These are phyloP conservation scores for Misopates orontium DNA, from an alignment of 257 asterid species.

Conservation along the genomic window DNA sequence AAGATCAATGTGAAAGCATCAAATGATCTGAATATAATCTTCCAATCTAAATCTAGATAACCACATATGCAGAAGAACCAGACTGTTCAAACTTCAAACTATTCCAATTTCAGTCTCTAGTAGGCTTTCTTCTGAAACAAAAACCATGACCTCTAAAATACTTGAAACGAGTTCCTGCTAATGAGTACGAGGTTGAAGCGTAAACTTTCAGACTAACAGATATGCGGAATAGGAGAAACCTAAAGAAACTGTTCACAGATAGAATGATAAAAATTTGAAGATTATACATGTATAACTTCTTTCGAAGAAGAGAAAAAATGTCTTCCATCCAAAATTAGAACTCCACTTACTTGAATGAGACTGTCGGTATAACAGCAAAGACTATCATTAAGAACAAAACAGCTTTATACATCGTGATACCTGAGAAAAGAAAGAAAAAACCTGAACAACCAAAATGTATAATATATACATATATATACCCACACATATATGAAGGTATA, in stretches of 20 bases:
- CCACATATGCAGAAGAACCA: background rate
- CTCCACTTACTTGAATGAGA: constrained; percentile 68
- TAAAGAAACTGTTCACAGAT: background rate
- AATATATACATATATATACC: too few relatives aligned
- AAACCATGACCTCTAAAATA: constrained; percentile 1
- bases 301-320: constrained; percentile 15
- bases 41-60: constrained; percentile 6
- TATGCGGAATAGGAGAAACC: constrained; percentile 14
- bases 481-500: background rate
- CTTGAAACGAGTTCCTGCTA: constrained; percentile 19
- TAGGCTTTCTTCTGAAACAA: background rate
- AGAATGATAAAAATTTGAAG: constrained; percentile 1
- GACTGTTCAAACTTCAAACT: background rate
- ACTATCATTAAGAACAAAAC: constrained; percentile 66
- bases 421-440: constrained; percentile 42
- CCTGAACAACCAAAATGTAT: background rate
- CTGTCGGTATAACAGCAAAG: constrained; percentile 85
- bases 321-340: constrained; percentile 15
- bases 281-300: constrained; percentile 11
- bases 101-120: background rate
- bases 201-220: constrained; percentile 14
- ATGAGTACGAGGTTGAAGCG: background rate
- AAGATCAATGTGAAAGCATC: constrained; percentile 24
- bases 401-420: constrained; percentile 58
- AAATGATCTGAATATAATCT: constrained; percentile 14